These are phyloP conservation scores for Geosmithia morbida DNA, from an alignment of 2,329 filamentous ascomycete species.

Conservation along the genomic window DNA sequence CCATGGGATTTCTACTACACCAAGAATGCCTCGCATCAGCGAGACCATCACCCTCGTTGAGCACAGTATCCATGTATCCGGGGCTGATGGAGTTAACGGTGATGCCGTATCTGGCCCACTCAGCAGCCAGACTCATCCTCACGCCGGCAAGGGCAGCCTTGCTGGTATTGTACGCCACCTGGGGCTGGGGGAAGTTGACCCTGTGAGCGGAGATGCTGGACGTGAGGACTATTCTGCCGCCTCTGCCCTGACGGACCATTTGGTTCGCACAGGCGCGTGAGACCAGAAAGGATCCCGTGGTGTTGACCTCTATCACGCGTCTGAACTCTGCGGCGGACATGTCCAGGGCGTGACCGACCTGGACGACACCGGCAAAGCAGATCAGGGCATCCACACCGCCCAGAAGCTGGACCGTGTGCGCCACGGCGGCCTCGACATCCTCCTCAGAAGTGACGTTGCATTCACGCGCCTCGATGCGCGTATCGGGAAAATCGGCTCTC, in stretches of 20 bases:
- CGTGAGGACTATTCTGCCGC: slow-evolving; percentile 51
- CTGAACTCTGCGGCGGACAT: slow-evolving; percentile 45
- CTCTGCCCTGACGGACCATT: slow-evolving; percentile 34
- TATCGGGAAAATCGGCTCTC: slow-evolving; percentile 7
- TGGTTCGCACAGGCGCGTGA: slow-evolving; percentile 45
- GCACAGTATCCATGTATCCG: slow-evolving; percentile 64
- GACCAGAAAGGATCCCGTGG: slow-evolving; percentile 54
- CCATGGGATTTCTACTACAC: slow-evolving; percentile 45
- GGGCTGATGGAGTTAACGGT: slow-evolving; percentile 57
- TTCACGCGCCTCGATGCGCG: slow-evolving; percentile 3
- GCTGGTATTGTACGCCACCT: slow-evolving; percentile 56
- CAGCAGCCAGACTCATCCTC: slow-evolving; percentile 51
- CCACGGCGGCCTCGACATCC: slow-evolving; percentile 5
- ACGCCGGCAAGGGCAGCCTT: slow-evolving; percentile 54
- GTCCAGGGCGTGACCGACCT: slow-evolving; percentile 44
- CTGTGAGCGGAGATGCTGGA: slow-evolving; percentile 54
- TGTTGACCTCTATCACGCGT: slow-evolving; percentile 54
- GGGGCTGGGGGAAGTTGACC: slow-evolving; percentile 61
- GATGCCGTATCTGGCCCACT: slow-evolving; percentile 60
- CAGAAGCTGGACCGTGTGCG: slow-evolving; percentile 1
- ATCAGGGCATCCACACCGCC: slow-evolving; percentile 10
- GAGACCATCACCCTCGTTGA: slow-evolving; percentile 52
- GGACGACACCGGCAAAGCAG: slow-evolving; percentile 46
- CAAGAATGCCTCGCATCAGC: slow-evolving; percentile 37
- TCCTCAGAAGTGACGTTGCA: slow-evolving; percentile 8